phyloP scores from a whole-genome alignment of 1,284 basidiomycete genomes.

The Farysia itapuensis region DNA sequence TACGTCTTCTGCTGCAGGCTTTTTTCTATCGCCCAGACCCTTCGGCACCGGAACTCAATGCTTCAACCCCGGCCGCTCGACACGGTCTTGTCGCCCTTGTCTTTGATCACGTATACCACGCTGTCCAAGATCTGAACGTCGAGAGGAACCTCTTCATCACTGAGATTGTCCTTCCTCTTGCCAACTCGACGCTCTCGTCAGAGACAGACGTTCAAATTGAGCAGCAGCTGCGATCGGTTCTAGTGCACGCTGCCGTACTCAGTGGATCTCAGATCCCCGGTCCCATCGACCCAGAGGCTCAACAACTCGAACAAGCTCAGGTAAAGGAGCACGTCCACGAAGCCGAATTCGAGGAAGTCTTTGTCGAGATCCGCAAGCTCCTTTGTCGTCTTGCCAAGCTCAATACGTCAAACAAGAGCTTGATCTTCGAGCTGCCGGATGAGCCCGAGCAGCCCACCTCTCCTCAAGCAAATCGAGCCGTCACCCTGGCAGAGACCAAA shows the following conservation, averaged over 20 bases:
- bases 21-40: slow-evolving; percentile 49
- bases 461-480: slow-evolving; percentile 2
- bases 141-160: slow-evolving; percentile 46
- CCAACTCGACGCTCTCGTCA: slow-evolving; percentile 34
- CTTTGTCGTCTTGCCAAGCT: slow-evolving; percentile 27
- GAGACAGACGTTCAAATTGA: slow-evolving; percentile 43
- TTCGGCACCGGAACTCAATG: slow-evolving; percentile 1
- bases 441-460: slow-evolving; percentile 4
- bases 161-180: slow-evolving; percentile 48
- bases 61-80: slow-evolving; percentile 21
- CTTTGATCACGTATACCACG: slow-evolving; percentile 52
- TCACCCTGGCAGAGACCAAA: slow-evolving; percentile 10
- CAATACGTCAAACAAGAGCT: slow-evolving; percentile 7
- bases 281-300: slow-evolving; percentile 24
- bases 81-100: slow-evolving; percentile 41
- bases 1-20: slow-evolving; percentile 45
- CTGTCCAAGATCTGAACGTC: slow-evolving; percentile 49
- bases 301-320: slow-evolving; percentile 10
- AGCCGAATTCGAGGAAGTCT: slow-evolving; percentile 33
- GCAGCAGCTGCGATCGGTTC: slow-evolving; percentile 29
- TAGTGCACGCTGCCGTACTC: slow-evolving; percentile 52
- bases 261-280: slow-evolving; percentile 34
- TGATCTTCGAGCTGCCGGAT: slow-evolving; percentile 5
- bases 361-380: slow-evolving; percentile 34
- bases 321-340: slow-evolving; percentile 2